These are phyloP conservation scores for Tuber indicum DNA, from an alignment of 495 filamentous ascomycete genomes.

Conservation along the genomic window DNA sequence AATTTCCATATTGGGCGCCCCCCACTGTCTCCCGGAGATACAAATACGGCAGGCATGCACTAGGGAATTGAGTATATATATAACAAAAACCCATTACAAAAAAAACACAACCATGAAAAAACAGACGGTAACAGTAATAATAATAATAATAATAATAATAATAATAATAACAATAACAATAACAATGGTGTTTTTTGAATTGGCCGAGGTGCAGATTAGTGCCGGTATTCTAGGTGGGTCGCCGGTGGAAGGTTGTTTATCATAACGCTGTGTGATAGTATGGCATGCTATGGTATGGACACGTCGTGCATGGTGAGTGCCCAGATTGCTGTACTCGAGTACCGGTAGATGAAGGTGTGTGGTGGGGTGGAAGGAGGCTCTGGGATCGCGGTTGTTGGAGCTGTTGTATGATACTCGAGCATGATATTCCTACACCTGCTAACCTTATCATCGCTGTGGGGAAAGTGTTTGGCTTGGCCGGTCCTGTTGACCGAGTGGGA, in stretches of 20 bases:
- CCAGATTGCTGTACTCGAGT: background rate
- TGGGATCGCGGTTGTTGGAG: background rate
- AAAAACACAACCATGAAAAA: background rate
- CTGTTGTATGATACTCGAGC: background rate
- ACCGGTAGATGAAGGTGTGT: background rate
- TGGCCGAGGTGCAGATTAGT: background rate
- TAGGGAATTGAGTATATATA: background rate
- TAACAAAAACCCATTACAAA: background rate
- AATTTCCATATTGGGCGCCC: background rate
- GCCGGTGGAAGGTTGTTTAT: background rate
- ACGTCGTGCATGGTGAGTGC: background rate
- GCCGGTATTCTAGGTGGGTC: background rate
- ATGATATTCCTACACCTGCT: too few relatives aligned
- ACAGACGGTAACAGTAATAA: background rate
- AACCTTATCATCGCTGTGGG: background rate
- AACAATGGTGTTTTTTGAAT: background rate
- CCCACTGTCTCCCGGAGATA: background rate
- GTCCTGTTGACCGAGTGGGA: background rate
- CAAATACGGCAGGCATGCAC: background rate
- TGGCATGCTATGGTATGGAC: background rate
- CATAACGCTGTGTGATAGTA: background rate
- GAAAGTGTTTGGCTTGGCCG: background rate
- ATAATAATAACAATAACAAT: background rate
- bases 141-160: background rate
- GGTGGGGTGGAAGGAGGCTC: background rate